Evolutionary conservation across 768 basidiomycete species (phyloP).

Genomic region (Pisolithus microcarpus): DNA sequence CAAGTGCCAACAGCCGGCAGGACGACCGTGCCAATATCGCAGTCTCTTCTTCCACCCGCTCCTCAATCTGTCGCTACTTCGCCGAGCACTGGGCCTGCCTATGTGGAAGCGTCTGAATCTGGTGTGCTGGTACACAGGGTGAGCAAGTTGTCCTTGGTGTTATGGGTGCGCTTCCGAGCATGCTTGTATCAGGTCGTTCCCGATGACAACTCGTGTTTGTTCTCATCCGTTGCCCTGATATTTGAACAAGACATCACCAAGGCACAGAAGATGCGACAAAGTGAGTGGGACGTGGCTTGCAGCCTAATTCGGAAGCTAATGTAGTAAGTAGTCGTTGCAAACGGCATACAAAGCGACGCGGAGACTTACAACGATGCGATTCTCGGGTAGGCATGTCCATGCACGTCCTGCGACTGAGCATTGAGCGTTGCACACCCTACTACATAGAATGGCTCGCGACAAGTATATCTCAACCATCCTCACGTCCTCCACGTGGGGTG

Average conservation of each 20-base stretch:
- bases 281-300: constrained; percentile 34
- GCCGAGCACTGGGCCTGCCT: constrained; percentile 39
- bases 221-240: constrained; percentile 77
- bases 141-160: background rate
- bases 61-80: constrained; percentile 12
- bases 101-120: constrained; percentile 49
- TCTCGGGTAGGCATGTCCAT: constrained; percentile 54
- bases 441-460: constrained; percentile 43
- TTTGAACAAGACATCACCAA: constrained; percentile 79
- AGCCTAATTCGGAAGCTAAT: constrained; percentile 4
- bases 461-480: constrained; percentile 79
- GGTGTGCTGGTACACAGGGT: constrained; percentile 73
- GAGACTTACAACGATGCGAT: constrained; percentile 78
- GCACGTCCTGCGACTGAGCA: background rate
- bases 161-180: constrained; percentile 6
- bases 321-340: constrained; percentile 60
- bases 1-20: constrained; percentile 3
- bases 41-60: constrained; percentile 11
- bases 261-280: constrained; percentile 62
- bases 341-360: constrained; percentile 66
- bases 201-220: constrained; percentile 97
- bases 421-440: background rate
- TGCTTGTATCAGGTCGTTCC: constrained; percentile 58
- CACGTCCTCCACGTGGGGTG: constrained; percentile 83
- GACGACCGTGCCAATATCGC: constrained; percentile 7